Evolutionary conservation across 129 eudicot species (phyloP), one percentile per base, ranked within the genome.

Genomic region (Flaveria linearis): DNA sequence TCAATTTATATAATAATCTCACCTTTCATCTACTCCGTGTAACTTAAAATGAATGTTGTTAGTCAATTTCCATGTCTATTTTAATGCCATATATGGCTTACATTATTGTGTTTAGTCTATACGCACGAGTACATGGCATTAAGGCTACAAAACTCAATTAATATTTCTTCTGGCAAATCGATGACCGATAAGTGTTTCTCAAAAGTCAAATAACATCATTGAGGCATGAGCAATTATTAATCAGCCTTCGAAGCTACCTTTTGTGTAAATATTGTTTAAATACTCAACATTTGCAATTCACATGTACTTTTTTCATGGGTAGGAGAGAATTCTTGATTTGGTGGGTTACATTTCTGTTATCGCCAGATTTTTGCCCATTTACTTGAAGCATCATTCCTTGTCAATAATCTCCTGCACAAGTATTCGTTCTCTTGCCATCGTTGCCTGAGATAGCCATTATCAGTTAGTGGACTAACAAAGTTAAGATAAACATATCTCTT

Each of bases 351-450:
- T 7, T 43, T 46, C 69, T 65, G 49, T 39, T 36, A 16, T 15
- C 17, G 68, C 11, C 45, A 6, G 11, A 28, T 77, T 17, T 17
- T 58, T 57, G 14, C 15, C 16, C 49, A 9, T 70, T 26, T 69
- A 7, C 46, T 53, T 72, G 18, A 52, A 5, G 52, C 16, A 39
- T 66, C 61, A 43, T 56, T 80, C 51, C 52, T 68, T 74, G 6
- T 75, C 80, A 9, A 6, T 17, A 45, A 58, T 11, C 8, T 16
- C 42, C 50, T 25, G 63, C 26, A 68, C 80, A 30, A 79, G 77
- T 57, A 80, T 46, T 52, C 80, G 68, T 66, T 80, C 83, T 72
- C 87, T 83, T 7, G 88, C 82, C 73, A 60, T 71, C 63, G 82
- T 53, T 62, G 77, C 87, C 92, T 85, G 89, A 42, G 55, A 61